Percentiles rank a stretch among this genome's conserved stretches.
Conservation (phyloP, 768 basidiomycete species). For the Phanerochaete carnosa region DNA sequence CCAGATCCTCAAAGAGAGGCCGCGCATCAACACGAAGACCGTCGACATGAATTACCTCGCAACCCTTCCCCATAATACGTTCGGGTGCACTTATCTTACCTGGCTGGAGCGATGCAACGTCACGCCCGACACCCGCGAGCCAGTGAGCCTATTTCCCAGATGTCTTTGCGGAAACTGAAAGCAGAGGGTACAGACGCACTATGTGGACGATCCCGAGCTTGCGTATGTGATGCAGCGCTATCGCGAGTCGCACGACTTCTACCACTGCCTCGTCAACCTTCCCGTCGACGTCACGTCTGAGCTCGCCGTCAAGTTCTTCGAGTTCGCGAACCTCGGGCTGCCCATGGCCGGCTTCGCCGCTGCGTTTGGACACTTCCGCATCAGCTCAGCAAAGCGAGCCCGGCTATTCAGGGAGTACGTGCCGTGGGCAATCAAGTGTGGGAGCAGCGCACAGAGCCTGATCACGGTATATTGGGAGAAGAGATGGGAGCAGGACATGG, state of each 20-base stretch:
- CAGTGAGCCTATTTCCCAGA: constrained; percentile 47
- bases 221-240: constrained; percentile 99
- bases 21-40: constrained; percentile 73
- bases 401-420: constrained; percentile 74
- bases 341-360: constrained; percentile 86
- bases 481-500: constrained; percentile 81
- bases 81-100: constrained; percentile 82
- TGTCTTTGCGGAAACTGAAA: neutral
- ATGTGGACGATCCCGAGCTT: constrained; percentile 91
- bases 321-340: constrained; percentile 87
- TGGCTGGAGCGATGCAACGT: constrained; percentile 90
- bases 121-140: constrained; percentile 90
- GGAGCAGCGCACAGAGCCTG: constrained; percentile 67
- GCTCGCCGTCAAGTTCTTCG: constrained; percentile 91
- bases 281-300: constrained; percentile 91
- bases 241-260: constrained; percentile 96
- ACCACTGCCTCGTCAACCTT: constrained; percentile 86
- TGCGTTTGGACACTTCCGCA: constrained; percentile 71
- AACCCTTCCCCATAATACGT: constrained; percentile 70
- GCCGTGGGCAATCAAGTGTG: constrained; percentile 89
- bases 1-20: constrained; percentile 77
- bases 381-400: constrained; percentile 42
- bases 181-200: constrained; percentile 67
- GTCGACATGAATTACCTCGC: constrained; percentile 70
- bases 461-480: constrained; percentile 97